Conservation (phyloP, 2,329 filamentous ascomycete genomes). For the Zymoseptoria pseudotritici region DNA sequence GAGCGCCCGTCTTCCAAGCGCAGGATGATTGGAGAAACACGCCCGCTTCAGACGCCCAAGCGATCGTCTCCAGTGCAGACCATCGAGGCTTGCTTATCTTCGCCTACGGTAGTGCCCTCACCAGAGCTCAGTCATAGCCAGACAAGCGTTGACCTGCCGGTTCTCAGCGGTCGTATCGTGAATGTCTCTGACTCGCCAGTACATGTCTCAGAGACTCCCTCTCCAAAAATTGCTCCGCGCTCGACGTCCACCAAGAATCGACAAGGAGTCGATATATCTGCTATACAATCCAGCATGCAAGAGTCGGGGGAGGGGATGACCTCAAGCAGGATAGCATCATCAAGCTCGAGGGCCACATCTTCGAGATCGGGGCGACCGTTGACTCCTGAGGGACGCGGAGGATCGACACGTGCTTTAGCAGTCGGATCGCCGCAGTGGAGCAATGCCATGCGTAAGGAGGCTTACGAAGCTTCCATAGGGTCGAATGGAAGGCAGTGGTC, state of each 20-base stretch:
- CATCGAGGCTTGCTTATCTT: not conserved
- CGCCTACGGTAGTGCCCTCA: not conserved
- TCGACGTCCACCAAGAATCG: not conserved
- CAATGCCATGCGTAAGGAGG: conserved; percentile 15
- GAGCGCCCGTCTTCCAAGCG: not conserved
- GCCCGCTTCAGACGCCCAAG: not conserved
- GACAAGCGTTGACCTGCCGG: not conserved
- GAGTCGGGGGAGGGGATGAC: not conserved
- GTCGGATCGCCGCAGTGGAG: conserved; percentile 7
- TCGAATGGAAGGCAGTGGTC: conserved; percentile 17
- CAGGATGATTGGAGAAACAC: not conserved
- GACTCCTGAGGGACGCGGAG: not conserved
- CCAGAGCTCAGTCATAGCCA: not conserved
- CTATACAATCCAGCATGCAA: not conserved
- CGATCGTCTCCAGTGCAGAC: not conserved
- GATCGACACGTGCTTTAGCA: not conserved
- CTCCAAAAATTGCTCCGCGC: not conserved
- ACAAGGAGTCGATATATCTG: not conserved
- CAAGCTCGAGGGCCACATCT: conserved; percentile 1
- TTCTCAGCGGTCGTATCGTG: not conserved
- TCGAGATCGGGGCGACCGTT: not conserved
- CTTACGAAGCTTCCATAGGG: conserved; percentile 21
- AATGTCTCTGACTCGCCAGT: not conserved
- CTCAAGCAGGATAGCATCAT: not conserved
- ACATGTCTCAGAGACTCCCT: not conserved